Evolutionary conservation across 148 eudicot species (phyloP).

Genomic region (Oxyria digyna): DNA sequence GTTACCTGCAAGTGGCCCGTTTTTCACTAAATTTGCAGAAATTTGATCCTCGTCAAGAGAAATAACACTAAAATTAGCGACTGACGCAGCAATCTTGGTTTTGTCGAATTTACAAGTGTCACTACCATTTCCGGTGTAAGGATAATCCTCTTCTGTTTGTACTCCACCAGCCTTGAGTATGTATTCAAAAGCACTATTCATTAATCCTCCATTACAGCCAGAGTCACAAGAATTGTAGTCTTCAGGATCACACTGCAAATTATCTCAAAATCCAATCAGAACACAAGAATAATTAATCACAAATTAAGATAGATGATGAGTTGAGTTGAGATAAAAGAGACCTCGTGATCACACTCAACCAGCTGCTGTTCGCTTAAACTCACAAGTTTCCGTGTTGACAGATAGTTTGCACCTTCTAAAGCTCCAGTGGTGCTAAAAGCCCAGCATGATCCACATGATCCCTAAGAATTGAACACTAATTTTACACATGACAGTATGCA

Average conservation of each 20-base stretch:
- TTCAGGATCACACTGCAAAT: conserved; percentile 70
- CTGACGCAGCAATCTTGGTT: conserved; percentile 55
- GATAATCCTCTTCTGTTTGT: conserved; percentile 50
- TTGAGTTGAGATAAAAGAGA: conserved; percentile 11
- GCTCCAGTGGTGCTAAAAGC: conserved; percentile 76
- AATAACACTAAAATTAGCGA: conserved; percentile 65
- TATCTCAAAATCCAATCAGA: background rate
- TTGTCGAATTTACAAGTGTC: conserved; percentile 57
- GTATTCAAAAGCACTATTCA: conserved; percentile 80
- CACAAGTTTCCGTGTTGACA: conserved; percentile 63
- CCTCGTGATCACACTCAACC: conserved; percentile 91
- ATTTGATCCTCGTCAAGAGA: conserved; percentile 63
- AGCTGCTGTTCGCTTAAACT: conserved; percentile 91
- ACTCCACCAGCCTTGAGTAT: conserved; percentile 66
- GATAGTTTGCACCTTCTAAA: conserved; percentile 76
- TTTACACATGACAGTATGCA: background rate
- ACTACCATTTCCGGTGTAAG: conserved; percentile 55
- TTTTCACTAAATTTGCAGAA: conserved; percentile 68
- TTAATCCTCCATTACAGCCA: conserved; percentile 72
- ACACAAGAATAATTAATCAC: background rate
- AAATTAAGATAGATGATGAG: too few species aligned
- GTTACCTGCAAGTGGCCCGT: conserved; percentile 92
- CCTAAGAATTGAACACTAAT: conserved; percentile 24
- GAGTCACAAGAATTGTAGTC: conserved; percentile 48
- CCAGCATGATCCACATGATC: conserved; percentile 93